A percentile compares a stretch with the other conserved stretches of the same genome.
Evolutionary conservation across 768 basidiomycete species (phyloP).

Genomic region (Serendipita vermifera): DNA sequence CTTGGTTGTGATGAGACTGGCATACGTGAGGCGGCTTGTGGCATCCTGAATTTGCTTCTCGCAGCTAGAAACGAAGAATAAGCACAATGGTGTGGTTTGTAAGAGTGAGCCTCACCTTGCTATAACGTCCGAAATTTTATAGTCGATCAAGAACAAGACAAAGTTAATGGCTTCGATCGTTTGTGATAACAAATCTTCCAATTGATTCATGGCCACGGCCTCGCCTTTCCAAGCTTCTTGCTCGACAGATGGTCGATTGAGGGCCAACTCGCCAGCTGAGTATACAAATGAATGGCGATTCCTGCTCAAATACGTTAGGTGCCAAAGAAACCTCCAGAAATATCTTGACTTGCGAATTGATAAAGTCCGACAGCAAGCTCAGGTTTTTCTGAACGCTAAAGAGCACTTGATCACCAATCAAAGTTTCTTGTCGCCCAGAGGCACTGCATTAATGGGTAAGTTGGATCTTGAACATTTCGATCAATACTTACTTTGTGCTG

Average conservation of each 20-base stretch:
- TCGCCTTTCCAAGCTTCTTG: slow-evolving; percentile 92
- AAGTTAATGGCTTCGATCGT: slow-evolving; percentile 93
- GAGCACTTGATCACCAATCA: slow-evolving; percentile 48
- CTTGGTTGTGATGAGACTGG: slow-evolving; percentile 73
- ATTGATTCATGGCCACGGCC: slow-evolving; percentile 65
- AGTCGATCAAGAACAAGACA: slow-evolving; percentile 81
- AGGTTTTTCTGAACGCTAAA: slow-evolving; percentile 70
- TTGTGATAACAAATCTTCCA: slow-evolving; percentile 61
- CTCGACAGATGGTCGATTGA: slow-evolving; percentile 39
- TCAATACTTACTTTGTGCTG: slow-evolving; percentile 36
- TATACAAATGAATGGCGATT: slow-evolving; percentile 81
- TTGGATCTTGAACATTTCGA: neutral
- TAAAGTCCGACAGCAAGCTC: slow-evolving; percentile 57
- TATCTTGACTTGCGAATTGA: slow-evolving; percentile 15
- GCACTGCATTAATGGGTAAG: neutral
- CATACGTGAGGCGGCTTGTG: slow-evolving; percentile 61
- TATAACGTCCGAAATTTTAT: slow-evolving; percentile 74
- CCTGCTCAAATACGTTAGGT: slow-evolving; percentile 33
- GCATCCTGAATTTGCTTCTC: slow-evolving; percentile 57
- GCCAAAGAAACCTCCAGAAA: neutral
- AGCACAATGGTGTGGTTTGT: neutral
- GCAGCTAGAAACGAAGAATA: slow-evolving; percentile 38
- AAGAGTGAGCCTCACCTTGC: slow-evolving; percentile 42
- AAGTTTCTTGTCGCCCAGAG: slow-evolving; percentile 36
- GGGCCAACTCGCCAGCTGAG: slow-evolving; percentile 53